Percentiles rank a stretch among this genome's conserved stretches.
phyloP scores from a whole-genome alignment of 306 rosid species.

The Astragalus glycyphyllos region DNA sequence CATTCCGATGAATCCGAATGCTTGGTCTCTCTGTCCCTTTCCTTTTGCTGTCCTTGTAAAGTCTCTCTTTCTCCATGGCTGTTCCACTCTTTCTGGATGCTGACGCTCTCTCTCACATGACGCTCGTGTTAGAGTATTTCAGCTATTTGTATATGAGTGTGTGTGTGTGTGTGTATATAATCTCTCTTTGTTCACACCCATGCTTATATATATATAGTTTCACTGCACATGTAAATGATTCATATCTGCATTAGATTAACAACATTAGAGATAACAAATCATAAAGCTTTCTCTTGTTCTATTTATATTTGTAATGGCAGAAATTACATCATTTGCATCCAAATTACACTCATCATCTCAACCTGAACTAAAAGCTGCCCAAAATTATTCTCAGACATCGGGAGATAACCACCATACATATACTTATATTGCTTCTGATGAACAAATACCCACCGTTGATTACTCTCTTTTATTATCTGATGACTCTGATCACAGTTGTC shows the following conservation, averaged over 20 bases:
- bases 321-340: neutral
- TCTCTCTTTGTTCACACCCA: neutral
- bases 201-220: neutral
- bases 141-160: no score
- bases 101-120: no score
- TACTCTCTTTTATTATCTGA: conserved; percentile 40
- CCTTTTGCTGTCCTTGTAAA: no score
- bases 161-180: no score
- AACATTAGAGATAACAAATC: neutral
- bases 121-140: no score
- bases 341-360: neutral
- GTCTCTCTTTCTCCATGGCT: no score
- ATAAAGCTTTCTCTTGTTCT: neutral
- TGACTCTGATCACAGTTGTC: conserved; percentile 27
- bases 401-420: neutral
- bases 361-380: neutral
- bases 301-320: conserved; percentile 5
- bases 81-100: no score
- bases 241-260: neutral
- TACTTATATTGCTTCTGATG: conserved; percentile 40
- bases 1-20: no score
- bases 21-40: no score
- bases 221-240: neutral
- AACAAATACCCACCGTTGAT: conserved; percentile 49
- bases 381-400: neutral